These are phyloP conservation scores for Corinectria fuckeliana DNA, from an alignment of 2,329 filamentous ascomycete species.

Conservation along the genomic window DNA sequence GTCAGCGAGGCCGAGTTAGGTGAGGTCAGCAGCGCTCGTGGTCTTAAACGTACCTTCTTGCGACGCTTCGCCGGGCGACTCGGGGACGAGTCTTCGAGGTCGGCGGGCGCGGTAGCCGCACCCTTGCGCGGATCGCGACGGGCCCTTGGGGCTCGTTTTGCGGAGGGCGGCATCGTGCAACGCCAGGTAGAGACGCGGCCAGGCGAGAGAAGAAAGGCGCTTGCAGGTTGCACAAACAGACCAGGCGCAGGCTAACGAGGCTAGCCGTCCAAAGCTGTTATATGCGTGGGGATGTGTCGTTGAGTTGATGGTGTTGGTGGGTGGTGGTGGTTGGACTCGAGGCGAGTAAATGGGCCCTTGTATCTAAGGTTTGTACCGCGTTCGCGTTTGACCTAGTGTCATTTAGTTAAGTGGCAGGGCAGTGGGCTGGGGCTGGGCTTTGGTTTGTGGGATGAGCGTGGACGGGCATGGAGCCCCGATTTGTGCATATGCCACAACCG, in stretches of 20 bases:
- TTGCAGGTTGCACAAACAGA: background rate
- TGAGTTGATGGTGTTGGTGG: too few species aligned
- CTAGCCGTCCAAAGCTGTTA: background rate
- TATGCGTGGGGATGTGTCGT: conserved; percentile 26
- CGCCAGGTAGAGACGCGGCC: background rate
- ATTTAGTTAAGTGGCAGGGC: conserved; percentile 36
- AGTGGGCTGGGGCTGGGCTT: conserved; percentile 21
- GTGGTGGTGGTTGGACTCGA: conserved; percentile 13
- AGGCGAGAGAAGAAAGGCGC: background rate
- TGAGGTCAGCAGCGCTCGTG: background rate
- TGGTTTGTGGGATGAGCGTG: conserved; percentile 19
- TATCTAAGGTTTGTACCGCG: conserved; percentile 42
- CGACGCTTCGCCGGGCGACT: conserved; percentile 69
- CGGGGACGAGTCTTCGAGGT: conserved; percentile 62
- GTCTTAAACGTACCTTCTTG: conserved; percentile 57
- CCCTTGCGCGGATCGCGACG: conserved; percentile 49
- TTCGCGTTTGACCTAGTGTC: conserved; percentile 42
- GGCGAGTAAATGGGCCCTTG: conserved; percentile 21
- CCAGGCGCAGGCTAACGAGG: background rate
- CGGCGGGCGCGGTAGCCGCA: conserved; percentile 42
- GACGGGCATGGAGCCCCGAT: conserved; percentile 26
- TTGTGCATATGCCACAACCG: conserved; percentile 28
- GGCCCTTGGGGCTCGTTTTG: conserved; percentile 46
- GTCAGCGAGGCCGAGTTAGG: conserved; percentile 24
- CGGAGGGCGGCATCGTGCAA: conserved; percentile 46